A percentile compares a stretch with the other conserved stretches of the same genome.
phyloP scores from a whole-genome alignment of 2,329 filamentous ascomycete genomes.

The Laburnicola sp. region DNA sequence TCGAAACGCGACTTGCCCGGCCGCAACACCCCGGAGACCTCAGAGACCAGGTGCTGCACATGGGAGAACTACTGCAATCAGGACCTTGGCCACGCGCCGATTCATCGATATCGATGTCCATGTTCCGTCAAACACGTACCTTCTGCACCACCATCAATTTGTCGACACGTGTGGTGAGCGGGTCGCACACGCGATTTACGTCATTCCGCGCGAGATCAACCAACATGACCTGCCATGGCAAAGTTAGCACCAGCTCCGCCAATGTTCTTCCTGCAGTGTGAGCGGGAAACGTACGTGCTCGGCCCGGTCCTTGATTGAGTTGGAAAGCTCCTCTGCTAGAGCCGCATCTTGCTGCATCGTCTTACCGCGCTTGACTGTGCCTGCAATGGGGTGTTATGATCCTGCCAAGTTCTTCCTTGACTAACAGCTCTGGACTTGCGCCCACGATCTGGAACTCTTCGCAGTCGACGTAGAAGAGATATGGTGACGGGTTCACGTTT shows the following conservation, averaged over 20 bases:
- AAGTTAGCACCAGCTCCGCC: conserved; percentile 59
- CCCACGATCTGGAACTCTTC: conserved; percentile 92
- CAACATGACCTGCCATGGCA: conserved; percentile 78
- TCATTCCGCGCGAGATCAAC: conserved; percentile 96
- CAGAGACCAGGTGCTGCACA: conserved; percentile 94
- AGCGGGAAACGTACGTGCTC: conserved; percentile 39
- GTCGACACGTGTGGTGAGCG: conserved; percentile 85
- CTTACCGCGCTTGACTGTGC: conserved; percentile 85
- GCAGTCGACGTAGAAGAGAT: conserved; percentile 95
- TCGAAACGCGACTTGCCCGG: conserved; percentile 87
- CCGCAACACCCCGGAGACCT: conserved; percentile 89
- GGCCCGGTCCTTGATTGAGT: conserved; percentile 77
- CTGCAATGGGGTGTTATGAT: conserved; percentile 98
- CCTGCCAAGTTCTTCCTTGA: conserved; percentile 82
- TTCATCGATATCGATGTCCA: not conserved
- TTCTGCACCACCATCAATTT: conserved; percentile 74
- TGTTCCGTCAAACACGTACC: conserved; percentile 21
- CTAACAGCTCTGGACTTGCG: conserved; percentile 90
- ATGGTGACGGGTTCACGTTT: conserved; percentile 96
- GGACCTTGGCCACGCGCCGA: not conserved
- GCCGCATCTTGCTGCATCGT: conserved; percentile 78
- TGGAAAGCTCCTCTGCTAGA: conserved; percentile 75
- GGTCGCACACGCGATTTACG: conserved; percentile 93
- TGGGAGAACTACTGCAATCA: conserved; percentile 71
- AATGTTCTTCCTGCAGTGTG: conserved; percentile 15